Evolutionary conservation across 495 filamentous ascomycete species (phyloP).

Genomic region (Margaritispora aquatica): DNA sequence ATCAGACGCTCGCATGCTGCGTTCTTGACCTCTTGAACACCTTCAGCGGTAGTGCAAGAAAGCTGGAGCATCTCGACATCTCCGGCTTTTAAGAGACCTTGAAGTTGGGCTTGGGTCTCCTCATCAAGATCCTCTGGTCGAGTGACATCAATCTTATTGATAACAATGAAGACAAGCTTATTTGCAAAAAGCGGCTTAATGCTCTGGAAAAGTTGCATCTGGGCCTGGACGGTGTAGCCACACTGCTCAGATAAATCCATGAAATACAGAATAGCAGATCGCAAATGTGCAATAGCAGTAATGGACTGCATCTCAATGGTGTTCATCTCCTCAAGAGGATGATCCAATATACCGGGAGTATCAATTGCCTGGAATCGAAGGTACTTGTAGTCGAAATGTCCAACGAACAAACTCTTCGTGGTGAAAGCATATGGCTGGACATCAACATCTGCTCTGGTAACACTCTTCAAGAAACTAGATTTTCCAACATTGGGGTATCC

Average conservation of each 20-base stretch:
- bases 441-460: constrained; percentile 93
- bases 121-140: constrained; percentile 81
- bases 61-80: constrained; percentile 87
- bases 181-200: constrained; percentile 97
- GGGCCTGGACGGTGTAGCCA: constrained; percentile 86
- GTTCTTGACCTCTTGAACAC: constrained; percentile 91
- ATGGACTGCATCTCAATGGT: constrained; percentile 99
- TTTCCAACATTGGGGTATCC: constrained; percentile 98
- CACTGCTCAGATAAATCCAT: constrained; percentile 98
- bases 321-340: constrained; percentile 99
- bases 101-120: constrained; percentile 69
- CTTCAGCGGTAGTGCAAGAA: constrained; percentile 92
- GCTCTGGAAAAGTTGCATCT: constrained; percentile 87
- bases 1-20: constrained; percentile 88
- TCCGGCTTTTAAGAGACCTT: constrained; percentile 71
- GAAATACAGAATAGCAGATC: constrained; percentile 93
- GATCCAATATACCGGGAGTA: constrained; percentile 88
- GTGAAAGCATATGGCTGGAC: constrained; percentile 99
- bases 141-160: constrained; percentile 97
- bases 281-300: constrained; percentile 92
- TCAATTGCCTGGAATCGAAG: constrained; percentile 82
- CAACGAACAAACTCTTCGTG: constrained; percentile 94
- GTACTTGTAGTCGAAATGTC: constrained; percentile 99
- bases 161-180: constrained; percentile 90
- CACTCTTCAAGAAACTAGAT: constrained; percentile 84